Conservation (phyloP, 1,139 yeast genomes). For the Pichia norvegensis region DNA sequence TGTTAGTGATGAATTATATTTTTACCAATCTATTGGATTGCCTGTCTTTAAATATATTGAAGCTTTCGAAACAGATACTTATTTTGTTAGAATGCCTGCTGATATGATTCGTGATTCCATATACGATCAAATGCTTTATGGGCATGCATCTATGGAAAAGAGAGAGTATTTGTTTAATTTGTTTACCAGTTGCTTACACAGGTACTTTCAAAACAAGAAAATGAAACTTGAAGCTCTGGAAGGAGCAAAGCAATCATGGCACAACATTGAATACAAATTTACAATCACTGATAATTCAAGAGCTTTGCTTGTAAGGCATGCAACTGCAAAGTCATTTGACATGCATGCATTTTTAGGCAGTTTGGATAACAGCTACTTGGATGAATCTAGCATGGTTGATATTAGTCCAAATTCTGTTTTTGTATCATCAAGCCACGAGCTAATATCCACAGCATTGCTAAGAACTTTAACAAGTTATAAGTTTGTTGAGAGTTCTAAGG, state of each 20-base stretch:
- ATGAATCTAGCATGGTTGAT: constrained; percentile 11
- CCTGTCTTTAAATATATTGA: constrained; percentile 59
- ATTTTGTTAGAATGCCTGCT: constrained; percentile 59
- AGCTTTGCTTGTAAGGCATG: constrained; percentile 21
- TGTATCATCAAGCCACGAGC: constrained; percentile 40
- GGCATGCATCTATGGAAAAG: constrained; percentile 38
- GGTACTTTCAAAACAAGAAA: constrained; percentile 78
- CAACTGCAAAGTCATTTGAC: constrained; percentile 26
- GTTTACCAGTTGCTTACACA: constrained; percentile 64
- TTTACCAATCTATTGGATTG: constrained; percentile 74
- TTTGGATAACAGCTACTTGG: constrained; percentile 20
- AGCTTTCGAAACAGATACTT: constrained; percentile 57
- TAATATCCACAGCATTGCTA: constrained; percentile 52
- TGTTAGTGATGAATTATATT: constrained; percentile 78
- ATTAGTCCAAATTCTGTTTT: constrained; percentile 19
- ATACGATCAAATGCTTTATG: constrained; percentile 48
- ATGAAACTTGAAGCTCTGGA: constrained; percentile 56
- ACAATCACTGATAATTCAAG: constrained; percentile 14
- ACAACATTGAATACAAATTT: constrained; percentile 47
- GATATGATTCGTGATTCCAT: constrained; percentile 55
- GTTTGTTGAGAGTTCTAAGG: constrained; percentile 30
- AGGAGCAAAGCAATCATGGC: constrained; percentile 31
- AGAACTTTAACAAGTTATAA: constrained; percentile 53
- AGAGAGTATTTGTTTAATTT: constrained; percentile 60
- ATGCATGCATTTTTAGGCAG: constrained; percentile 19